These are phyloP conservation scores for Tephrocybe sp. DNA, from an alignment of 768 basidiomycete species.

Conservation along the genomic window DNA sequence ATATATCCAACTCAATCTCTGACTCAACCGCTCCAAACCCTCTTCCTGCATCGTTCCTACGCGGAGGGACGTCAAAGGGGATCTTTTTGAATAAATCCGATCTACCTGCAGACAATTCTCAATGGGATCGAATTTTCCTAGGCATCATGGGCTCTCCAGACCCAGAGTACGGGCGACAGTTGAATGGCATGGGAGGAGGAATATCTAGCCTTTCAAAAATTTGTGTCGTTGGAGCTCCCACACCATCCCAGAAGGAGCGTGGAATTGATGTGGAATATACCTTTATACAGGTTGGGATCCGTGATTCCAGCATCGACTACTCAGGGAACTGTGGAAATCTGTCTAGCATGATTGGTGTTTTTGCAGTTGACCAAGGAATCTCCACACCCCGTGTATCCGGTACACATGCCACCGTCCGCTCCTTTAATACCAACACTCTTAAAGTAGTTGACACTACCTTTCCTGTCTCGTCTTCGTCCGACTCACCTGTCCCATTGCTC, in stretches of 20 bases:
- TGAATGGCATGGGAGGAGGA: conserved; percentile 84
- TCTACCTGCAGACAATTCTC: conserved; percentile 48
- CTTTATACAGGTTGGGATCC: conserved; percentile 64
- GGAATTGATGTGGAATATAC: conserved; percentile 70
- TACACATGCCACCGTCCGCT: conserved; percentile 46
- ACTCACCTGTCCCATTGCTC: conserved; percentile 36
- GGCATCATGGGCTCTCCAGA: conserved; percentile 86
- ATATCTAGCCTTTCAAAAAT: conserved; percentile 76
- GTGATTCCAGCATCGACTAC: conserved; percentile 60
- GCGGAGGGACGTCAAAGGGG: conserved; percentile 80
- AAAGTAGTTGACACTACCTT: conserved; percentile 73
- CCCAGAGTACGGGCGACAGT: conserved; percentile 60
- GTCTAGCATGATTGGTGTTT: conserved; percentile 71
- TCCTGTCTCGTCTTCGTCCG: conserved; percentile 38
- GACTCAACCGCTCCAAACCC: conserved; percentile 28
- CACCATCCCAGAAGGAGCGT: conserved; percentile 34
- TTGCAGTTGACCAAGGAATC: conserved; percentile 66
- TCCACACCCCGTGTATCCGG: conserved; percentile 29
- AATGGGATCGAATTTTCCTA: conserved; percentile 65
- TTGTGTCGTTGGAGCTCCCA: conserved; percentile 58
- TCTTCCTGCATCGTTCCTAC: conserved; percentile 55
- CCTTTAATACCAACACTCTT: conserved; percentile 72
- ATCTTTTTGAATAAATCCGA: conserved; percentile 57
- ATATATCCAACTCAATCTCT: conserved; percentile 9
- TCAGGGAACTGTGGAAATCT: conserved; percentile 80